phyloP scores from a whole-genome alignment of 2,329 filamentous ascomycete species.

The Fonsecaea erecta region DNA sequence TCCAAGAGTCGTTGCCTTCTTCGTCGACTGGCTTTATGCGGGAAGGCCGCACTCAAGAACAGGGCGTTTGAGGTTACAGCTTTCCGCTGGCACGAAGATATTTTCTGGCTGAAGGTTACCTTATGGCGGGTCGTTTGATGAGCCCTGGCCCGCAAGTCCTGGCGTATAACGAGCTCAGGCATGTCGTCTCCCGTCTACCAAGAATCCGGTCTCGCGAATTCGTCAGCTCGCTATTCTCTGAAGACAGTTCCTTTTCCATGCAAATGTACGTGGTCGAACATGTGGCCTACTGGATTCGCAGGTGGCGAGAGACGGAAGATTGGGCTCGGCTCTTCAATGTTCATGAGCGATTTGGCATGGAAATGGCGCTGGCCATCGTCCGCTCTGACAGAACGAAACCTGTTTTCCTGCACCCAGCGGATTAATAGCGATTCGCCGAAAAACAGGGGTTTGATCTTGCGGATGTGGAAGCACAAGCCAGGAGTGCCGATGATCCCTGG shows the following conservation, averaged over 20 bases:
- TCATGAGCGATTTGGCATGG: slow-evolving; percentile 5
- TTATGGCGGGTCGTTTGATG: slow-evolving; percentile 13
- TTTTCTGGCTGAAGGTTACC: slow-evolving; percentile 20
- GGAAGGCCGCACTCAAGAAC: background rate
- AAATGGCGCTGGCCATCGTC: slow-evolving; percentile 5
- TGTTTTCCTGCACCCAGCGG: background rate
- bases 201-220: slow-evolving; percentile 12
- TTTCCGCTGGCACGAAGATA: background rate
- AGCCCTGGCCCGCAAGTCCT: slow-evolving; percentile 10
- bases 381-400: background rate
- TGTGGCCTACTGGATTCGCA: slow-evolving; percentile 16
- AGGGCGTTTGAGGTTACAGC: background rate
- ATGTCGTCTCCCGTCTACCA: background rate
- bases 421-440: background rate
- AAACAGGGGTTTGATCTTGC: background rate
- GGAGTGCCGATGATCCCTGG: background rate
- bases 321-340: slow-evolving; percentile 11
- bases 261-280: slow-evolving; percentile 16
- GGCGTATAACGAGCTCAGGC: background rate
- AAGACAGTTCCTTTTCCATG: background rate
- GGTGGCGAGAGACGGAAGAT: background rate
- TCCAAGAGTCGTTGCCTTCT: slow-evolving; percentile 59
- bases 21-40: slow-evolving; percentile 58
- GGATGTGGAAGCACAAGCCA: slow-evolving; percentile 1
- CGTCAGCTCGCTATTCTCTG: slow-evolving; percentile 2